Conservation (phyloP, 768 basidiomycete species). For the Hydnum rufescens region DNA sequence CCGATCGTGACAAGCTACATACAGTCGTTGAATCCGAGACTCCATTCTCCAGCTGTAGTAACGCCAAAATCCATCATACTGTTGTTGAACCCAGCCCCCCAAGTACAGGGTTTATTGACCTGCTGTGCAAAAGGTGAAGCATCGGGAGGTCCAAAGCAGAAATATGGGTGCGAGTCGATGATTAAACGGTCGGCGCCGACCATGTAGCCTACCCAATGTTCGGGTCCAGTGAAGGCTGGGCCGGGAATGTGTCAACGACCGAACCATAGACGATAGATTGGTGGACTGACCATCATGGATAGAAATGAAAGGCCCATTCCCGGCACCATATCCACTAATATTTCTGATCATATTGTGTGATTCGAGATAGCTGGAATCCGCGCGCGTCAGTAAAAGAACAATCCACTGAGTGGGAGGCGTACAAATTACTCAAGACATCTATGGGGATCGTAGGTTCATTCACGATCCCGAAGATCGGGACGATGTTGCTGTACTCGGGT, state of each 20-base stretch:
- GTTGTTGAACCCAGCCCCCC: constrained; percentile 52
- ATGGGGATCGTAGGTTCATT: constrained; percentile 51
- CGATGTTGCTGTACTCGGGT: constrained; percentile 32
- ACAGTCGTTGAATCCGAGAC: constrained; percentile 71
- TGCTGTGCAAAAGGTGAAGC: constrained; percentile 36
- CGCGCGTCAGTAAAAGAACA: not conserved
- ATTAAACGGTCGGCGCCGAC: constrained; percentile 62
- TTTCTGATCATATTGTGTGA: constrained; percentile 65
- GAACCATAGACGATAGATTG: not conserved
- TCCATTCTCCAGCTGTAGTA: constrained; percentile 72
- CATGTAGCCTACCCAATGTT: constrained; percentile 50
- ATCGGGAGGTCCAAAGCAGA: constrained; percentile 40
- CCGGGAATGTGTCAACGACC: not conserved
- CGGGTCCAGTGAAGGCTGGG: constrained; percentile 34
- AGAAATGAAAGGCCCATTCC: constrained; percentile 70
- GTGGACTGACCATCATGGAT: constrained; percentile 58
- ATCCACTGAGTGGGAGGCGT: constrained; percentile 7
- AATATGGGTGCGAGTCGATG: constrained; percentile 75
- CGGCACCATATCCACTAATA: constrained; percentile 64
- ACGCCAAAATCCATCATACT: constrained; percentile 69
- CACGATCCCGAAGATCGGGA: constrained; percentile 69
- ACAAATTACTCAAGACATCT: constrained; percentile 16
- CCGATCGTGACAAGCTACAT: constrained; percentile 12
- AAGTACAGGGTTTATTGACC: constrained; percentile 45
- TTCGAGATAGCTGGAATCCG: constrained; percentile 45